Percentiles rank a stretch among this genome's conserved stretches.
Conservation (phyloP, 2,329 filamentous ascomycete genomes). For the Alternaria angustiovoidea region DNA sequence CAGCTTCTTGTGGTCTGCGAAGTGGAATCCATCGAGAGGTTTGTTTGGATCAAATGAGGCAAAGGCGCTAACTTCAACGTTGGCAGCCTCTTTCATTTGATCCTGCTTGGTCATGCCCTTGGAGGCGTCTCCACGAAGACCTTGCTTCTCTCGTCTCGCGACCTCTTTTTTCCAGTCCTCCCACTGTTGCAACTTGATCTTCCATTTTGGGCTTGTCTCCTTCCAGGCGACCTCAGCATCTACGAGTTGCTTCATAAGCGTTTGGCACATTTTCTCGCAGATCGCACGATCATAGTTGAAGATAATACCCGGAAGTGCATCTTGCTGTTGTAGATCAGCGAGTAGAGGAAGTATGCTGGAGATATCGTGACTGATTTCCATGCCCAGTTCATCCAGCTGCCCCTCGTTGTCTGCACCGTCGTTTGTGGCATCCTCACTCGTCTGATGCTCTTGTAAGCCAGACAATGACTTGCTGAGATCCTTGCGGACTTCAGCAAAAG, state of each 20-base stretch:
- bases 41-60: slow-evolving; percentile 72
- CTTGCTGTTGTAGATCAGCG: slow-evolving; percentile 66
- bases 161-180: slow-evolving; percentile 64
- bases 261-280: slow-evolving; percentile 68
- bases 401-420: slow-evolving; percentile 17
- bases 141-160: slow-evolving; percentile 54
- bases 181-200: slow-evolving; percentile 65
- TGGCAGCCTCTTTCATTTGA: slow-evolving; percentile 64
- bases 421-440: slow-evolving; percentile 12
- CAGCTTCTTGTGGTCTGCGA: slow-evolving; percentile 69
- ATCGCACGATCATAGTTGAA: slow-evolving; percentile 77
- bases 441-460: slow-evolving; percentile 13
- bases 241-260: slow-evolving; percentile 63
- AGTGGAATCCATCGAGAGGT: slow-evolving; percentile 70
- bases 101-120: slow-evolving; percentile 65
- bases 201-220: slow-evolving; percentile 66
- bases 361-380: slow-evolving; percentile 35
- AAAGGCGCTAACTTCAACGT: slow-evolving; percentile 64
- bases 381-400: slow-evolving; percentile 32
- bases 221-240: slow-evolving; percentile 66
- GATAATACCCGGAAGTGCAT: slow-evolving; percentile 75
- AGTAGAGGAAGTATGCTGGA: slow-evolving; percentile 66
- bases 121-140: slow-evolving; percentile 55
- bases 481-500: slow-evolving; percentile 61
- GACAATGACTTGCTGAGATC: slow-evolving; percentile 48